Evolutionary conservation across 352 stramenopile genomes (phyloP).

Genomic region (Phytopythium litorale): DNA sequence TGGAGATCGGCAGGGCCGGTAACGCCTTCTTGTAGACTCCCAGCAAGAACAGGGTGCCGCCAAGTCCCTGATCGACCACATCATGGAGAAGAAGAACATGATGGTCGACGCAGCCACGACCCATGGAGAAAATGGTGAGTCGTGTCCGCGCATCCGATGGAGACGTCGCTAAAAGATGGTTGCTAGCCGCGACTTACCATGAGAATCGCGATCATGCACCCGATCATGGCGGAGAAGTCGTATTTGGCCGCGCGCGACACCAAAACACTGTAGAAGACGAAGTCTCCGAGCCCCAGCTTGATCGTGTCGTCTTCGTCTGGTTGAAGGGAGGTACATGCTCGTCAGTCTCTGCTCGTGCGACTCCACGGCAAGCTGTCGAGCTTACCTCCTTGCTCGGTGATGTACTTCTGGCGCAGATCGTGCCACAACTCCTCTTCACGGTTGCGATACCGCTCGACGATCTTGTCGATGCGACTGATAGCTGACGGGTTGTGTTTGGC

Average conservation of each 20-base stretch:
- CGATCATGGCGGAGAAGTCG: slow-evolving; percentile 94
- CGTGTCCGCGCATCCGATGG: not conserved
- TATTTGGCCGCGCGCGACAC: slow-evolving; percentile 95
- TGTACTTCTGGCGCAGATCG: slow-evolving; percentile 75
- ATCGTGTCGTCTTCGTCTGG: slow-evolving; percentile 84
- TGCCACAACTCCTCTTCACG: slow-evolving; percentile 76
- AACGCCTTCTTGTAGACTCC: slow-evolving; percentile 95
- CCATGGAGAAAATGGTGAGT: slow-evolving; percentile 8
- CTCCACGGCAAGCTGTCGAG: not conserved
- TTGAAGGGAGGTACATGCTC: not conserved
- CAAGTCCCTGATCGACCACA: slow-evolving; percentile 66
- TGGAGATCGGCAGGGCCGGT: slow-evolving; percentile 95
- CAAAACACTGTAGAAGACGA: slow-evolving; percentile 99
- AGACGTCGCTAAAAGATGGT: not conserved
- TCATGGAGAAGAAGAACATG: not conserved
- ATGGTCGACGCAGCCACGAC: not conserved
- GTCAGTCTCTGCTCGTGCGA: not conserved
- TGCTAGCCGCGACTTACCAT: slow-evolving; percentile 49
- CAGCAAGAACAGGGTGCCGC: slow-evolving; percentile 94
- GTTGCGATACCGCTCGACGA: slow-evolving; percentile 71
- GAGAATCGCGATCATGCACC: slow-evolving; percentile 92
- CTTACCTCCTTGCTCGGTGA: slow-evolving; percentile 46
- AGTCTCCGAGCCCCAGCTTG: slow-evolving; percentile 96
- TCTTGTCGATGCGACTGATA: slow-evolving; percentile 61
- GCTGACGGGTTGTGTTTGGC: slow-evolving; percentile 57